Conservation (phyloP, 208 protist genomes). For the Porcisia deanei region DNA sequence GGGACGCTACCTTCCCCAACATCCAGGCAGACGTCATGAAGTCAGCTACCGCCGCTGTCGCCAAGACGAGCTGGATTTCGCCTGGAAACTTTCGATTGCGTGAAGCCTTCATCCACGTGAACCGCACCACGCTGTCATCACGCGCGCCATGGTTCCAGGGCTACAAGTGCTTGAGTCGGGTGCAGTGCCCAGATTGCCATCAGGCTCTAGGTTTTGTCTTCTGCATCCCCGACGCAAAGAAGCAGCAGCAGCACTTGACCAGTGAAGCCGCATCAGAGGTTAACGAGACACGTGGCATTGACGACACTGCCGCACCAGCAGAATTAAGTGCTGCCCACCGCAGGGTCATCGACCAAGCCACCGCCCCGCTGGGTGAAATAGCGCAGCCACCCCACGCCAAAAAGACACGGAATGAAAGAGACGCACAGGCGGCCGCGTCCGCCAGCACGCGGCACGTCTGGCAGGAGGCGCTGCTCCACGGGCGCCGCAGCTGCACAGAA, state of each 20-base stretch:
- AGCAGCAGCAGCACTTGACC: constrained; percentile 1
- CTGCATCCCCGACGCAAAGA: constrained; percentile 13
- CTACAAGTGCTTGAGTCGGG: constrained; percentile 46
- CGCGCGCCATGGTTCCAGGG: constrained; percentile 64
- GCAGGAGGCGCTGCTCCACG: constrained; percentile 18
- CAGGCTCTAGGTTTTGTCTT: constrained; percentile 74
- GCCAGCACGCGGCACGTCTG: constrained; percentile 13
- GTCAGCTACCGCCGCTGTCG: constrained; percentile 26
- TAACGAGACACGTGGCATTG: neutral
- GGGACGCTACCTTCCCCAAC: constrained; percentile 17
- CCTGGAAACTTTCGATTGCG: constrained; percentile 78
- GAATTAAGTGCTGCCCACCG: neutral
- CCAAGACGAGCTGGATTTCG: constrained; percentile 40
- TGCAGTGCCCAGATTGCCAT: constrained; percentile 85
- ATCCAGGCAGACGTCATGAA: constrained; percentile 40
- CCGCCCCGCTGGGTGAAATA: neutral
- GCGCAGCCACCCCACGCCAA: constrained; percentile 28
- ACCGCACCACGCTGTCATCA: constrained; percentile 60
- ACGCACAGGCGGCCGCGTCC: constrained; percentile 24
- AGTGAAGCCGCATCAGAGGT: constrained; percentile 2
- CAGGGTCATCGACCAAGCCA: neutral
- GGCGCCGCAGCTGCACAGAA: neutral
- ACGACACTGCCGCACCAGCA: neutral
- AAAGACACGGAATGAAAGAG: constrained; percentile 32
- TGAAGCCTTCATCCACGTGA: constrained; percentile 68